Conservation (phyloP, 495 filamentous ascomycete species). For the Cercophora samala region DNA sequence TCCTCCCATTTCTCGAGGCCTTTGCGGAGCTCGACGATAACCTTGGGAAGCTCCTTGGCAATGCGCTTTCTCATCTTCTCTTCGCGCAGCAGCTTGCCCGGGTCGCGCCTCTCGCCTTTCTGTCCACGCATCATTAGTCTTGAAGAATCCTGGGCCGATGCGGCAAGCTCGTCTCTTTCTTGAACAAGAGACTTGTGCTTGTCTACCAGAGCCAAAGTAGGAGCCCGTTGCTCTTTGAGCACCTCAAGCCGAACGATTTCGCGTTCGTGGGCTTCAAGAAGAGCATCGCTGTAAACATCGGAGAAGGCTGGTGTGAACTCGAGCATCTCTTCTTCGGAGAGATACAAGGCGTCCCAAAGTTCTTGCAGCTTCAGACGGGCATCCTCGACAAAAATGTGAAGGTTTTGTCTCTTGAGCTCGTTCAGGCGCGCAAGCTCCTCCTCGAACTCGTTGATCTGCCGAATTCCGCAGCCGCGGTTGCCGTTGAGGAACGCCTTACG, state of each 20-base stretch:
- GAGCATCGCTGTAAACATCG: slow-evolving; percentile 81
- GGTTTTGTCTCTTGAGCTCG: slow-evolving; percentile 88
- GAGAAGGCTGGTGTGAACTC: slow-evolving; percentile 95
- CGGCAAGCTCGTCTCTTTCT: slow-evolving; percentile 82
- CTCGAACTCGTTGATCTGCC: slow-evolving; percentile 90
- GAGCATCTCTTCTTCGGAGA: slow-evolving; percentile 96
- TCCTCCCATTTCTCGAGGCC: slow-evolving; percentile 87
- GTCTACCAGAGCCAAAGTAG: slow-evolving; percentile 76
- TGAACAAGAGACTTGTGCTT: slow-evolving; percentile 78
- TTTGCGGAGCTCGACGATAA: slow-evolving; percentile 77
- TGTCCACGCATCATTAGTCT: slow-evolving; percentile 82
- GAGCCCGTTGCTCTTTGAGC: slow-evolving; percentile 81
- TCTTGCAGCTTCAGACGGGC: slow-evolving; percentile 84
- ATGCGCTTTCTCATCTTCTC: slow-evolving; percentile 99
- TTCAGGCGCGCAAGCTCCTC: slow-evolving; percentile 82
- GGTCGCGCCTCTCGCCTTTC: slow-evolving; percentile 88
- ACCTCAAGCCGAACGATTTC: slow-evolving; percentile 81
- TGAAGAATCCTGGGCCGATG: slow-evolving; percentile 89
- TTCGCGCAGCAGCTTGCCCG: slow-evolving; percentile 88
- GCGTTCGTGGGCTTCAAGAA: slow-evolving; percentile 81
- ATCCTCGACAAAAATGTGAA: slow-evolving; percentile 94
- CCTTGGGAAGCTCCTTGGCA: slow-evolving; percentile 88
- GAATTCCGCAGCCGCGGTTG: slow-evolving; percentile 72
- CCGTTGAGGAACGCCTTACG: slow-evolving; percentile 74
- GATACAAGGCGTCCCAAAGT: slow-evolving; percentile 89